Conservation (phyloP, 1,139 yeast species). For the Candida gigantensis region DNA sequence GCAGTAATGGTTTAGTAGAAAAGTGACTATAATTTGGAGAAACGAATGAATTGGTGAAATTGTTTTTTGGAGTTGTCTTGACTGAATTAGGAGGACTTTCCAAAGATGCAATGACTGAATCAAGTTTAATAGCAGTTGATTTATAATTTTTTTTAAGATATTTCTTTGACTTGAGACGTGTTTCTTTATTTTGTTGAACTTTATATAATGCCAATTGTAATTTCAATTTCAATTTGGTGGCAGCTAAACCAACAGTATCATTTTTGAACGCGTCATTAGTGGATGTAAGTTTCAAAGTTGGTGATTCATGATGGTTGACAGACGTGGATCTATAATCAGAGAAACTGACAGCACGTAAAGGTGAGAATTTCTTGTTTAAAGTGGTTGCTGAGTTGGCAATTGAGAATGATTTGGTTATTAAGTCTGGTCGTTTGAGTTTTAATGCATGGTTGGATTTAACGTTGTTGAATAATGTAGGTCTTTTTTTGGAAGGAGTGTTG, state of each 20-base stretch:
- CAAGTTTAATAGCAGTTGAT: slow-evolving; percentile 4
- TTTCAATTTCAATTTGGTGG: slow-evolving; percentile 67
- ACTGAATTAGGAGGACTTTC: slow-evolving; percentile 14
- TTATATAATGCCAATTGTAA: slow-evolving; percentile 79
- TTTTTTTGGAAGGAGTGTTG: slow-evolving; percentile 6
- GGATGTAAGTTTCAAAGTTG: slow-evolving; percentile 5
- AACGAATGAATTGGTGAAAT: too few species aligned
- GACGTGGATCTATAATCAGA: slow-evolving; percentile 25
- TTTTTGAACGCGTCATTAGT: slow-evolving; percentile 16
- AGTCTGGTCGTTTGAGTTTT: slow-evolving; percentile 12
- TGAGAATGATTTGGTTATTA: slow-evolving; percentile 15
- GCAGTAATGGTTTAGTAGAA: slow-evolving; percentile 4
- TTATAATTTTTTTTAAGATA: slow-evolving; percentile 4
- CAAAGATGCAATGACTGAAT: slow-evolving; percentile 11
- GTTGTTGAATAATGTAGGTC: slow-evolving; percentile 7
- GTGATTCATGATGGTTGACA: too few species aligned
- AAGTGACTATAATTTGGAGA: slow-evolving; percentile 3
- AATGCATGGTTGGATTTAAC: slow-evolving; percentile 6
- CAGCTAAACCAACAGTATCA: slow-evolving; percentile 43
- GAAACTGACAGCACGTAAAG: slow-evolving; percentile 21
- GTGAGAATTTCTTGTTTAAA: slow-evolving; percentile 12
- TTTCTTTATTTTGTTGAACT: slow-evolving; percentile 35
- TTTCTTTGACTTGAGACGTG: slow-evolving; percentile 6
- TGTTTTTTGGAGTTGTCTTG: slow-evolving; percentile 10
- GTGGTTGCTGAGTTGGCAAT: slow-evolving; percentile 14